Evolutionary conservation across 2,329 filamentous ascomycete species (phyloP).

Genomic region (Fusarium sp.): DNA sequence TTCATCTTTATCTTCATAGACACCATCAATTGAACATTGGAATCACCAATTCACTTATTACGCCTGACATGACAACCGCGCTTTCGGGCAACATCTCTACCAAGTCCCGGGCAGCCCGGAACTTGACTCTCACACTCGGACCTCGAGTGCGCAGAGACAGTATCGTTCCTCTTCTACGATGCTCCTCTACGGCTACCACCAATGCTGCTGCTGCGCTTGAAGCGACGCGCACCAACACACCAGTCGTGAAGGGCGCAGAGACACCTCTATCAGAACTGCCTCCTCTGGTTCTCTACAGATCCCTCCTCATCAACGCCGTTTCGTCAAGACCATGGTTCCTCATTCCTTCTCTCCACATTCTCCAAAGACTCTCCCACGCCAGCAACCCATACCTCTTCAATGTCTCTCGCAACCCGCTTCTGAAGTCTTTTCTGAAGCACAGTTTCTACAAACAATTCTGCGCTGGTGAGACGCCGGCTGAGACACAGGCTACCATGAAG

Average conservation of each 20-base stretch:
- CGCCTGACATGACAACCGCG: slow-evolving; percentile 28
- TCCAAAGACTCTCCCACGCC: slow-evolving; percentile 51
- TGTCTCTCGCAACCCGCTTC: slow-evolving; percentile 62
- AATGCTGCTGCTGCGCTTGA: slow-evolving; percentile 24
- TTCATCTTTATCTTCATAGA: background rate
- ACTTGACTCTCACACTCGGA: slow-evolving; percentile 14
- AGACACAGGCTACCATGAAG: slow-evolving; percentile 58
- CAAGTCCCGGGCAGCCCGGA: slow-evolving; percentile 27
- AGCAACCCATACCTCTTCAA: slow-evolving; percentile 54
- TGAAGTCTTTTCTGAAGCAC: slow-evolving; percentile 60
- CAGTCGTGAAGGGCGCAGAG: background rate
- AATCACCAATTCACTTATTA: background rate
- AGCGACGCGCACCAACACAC: slow-evolving; percentile 21
- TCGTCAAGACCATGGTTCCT: slow-evolving; percentile 59
- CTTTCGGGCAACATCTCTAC: slow-evolving; percentile 23
- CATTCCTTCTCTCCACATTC: slow-evolving; percentile 52
- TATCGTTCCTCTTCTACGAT: slow-evolving; percentile 6
- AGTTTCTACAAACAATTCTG: slow-evolving; percentile 69
- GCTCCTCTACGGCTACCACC: slow-evolving; percentile 6
- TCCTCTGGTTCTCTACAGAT: slow-evolving; percentile 53
- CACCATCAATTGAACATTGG: background rate
- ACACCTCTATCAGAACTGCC: slow-evolving; percentile 49
- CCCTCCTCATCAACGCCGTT: slow-evolving; percentile 58
- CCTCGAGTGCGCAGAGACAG: slow-evolving; percentile 12
- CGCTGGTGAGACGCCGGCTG: slow-evolving; percentile 60